Evolutionary conservation across 169 alveolate genomes (phyloP).

Genomic region (Theileria orientalis): DNA sequence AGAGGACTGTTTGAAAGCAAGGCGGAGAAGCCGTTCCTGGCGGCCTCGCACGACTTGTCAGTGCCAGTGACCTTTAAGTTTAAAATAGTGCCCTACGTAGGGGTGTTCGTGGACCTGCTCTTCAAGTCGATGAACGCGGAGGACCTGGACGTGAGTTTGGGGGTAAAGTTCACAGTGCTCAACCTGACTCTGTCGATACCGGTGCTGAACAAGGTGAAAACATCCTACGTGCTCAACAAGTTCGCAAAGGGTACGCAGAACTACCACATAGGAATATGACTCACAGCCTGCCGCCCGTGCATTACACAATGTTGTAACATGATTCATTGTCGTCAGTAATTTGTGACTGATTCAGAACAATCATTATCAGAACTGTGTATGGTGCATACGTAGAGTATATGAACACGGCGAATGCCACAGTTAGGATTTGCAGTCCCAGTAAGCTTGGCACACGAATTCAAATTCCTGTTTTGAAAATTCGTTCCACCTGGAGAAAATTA

Average conservation of each 20-base stretch:
- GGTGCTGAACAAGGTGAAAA: background rate
- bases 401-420: background rate
- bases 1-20: background rate
- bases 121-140: background rate
- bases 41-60: background rate
- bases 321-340: too few species aligned
- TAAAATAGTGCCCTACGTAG: slow-evolving; percentile 11
- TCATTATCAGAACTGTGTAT: background rate
- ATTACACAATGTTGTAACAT: too few species aligned
- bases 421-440: slow-evolving; percentile 67
- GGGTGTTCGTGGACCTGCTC: slow-evolving; percentile 6
- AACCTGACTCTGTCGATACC: slow-evolving; percentile 26
- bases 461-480: slow-evolving; percentile 65
- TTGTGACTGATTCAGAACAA: too few species aligned
- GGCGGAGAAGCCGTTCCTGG: background rate
- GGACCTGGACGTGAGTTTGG: slow-evolving; percentile 7
- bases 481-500: slow-evolving; percentile 33
- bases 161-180: slow-evolving; percentile 4
- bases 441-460: slow-evolving; percentile 62
- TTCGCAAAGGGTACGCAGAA: background rate
- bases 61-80: slow-evolving; percentile 3
- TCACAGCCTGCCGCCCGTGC: too few species aligned
- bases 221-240: background rate
- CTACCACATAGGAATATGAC: too few species aligned
- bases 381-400: background rate